Evolutionary conservation across 2,329 filamentous ascomycete genomes (phyloP).

Genomic region (Cercospora sojina): DNA sequence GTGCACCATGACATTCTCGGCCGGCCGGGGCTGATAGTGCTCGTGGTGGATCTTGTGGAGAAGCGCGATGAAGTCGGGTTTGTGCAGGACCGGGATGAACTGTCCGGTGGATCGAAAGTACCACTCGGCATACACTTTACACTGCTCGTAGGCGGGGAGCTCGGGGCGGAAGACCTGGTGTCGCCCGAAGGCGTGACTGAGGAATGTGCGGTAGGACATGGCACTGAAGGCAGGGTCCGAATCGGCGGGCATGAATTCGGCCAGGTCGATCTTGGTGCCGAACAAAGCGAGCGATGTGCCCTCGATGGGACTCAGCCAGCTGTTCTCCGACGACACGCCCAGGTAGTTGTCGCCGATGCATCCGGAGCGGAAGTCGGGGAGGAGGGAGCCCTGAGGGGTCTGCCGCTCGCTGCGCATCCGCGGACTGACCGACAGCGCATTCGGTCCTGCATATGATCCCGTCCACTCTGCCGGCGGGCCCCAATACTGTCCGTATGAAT

Average conservation of each 20-base stretch:
- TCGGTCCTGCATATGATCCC: background rate
- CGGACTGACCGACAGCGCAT: background rate
- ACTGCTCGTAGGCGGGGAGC: constrained; percentile 64
- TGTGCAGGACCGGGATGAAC: constrained; percentile 75
- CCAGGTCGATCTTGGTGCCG: constrained; percentile 75
- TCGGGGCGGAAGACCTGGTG: constrained; percentile 57
- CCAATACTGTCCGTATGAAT: constrained; percentile 16
- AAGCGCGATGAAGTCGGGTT: constrained; percentile 67
- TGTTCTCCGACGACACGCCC: constrained; percentile 62
- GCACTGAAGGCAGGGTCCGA: constrained; percentile 59
- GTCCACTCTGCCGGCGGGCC: constrained; percentile 13
- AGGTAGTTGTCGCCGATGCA: constrained; percentile 63
- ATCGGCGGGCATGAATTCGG: constrained; percentile 67
- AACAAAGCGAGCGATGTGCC: constrained; percentile 76
- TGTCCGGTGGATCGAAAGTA: constrained; percentile 71
- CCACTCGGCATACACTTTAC: constrained; percentile 69
- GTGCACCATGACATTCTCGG: constrained; percentile 70
- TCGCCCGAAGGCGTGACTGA: constrained; percentile 62
- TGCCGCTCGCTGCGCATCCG: constrained; percentile 17
- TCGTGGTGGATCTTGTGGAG: constrained; percentile 72
- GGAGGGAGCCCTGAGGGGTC: constrained; percentile 26
- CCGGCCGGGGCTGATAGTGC: constrained; percentile 59
- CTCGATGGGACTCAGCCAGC: constrained; percentile 69
- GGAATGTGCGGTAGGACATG: constrained; percentile 69
- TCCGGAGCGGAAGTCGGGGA: constrained; percentile 50